Evolutionary conservation across 1,284 basidiomycete species (phyloP).

Genomic region (Rhizopogon parksii): DNA sequence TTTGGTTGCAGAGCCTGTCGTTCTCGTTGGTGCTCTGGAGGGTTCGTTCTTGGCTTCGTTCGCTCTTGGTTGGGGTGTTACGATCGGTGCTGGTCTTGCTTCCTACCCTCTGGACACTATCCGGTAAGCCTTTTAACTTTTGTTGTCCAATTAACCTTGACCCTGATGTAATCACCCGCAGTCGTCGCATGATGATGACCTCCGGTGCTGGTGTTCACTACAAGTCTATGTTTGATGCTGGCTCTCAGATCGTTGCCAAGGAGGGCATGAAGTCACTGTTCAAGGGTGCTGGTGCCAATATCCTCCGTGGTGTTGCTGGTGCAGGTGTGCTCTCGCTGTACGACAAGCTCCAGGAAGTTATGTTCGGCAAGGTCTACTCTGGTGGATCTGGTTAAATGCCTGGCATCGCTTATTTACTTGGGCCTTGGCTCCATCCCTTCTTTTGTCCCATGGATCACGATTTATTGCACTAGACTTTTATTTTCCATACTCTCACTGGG

Average conservation of each 20-base stretch:
- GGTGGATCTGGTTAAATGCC: slow-evolving; percentile 42
- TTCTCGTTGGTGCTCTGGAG: slow-evolving; percentile 82
- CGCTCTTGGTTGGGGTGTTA: slow-evolving; percentile 89
- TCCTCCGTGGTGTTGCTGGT: slow-evolving; percentile 96
- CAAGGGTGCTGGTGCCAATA: slow-evolving; percentile 97
- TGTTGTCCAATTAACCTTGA: neutral
- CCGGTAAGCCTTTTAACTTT: slow-evolving; percentile 44
- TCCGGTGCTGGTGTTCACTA: slow-evolving; percentile 81
- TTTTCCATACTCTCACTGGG: slow-evolving; percentile 24
- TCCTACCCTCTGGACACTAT: slow-evolving; percentile 95
- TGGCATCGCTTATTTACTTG: slow-evolving; percentile 11
- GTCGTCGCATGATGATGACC: slow-evolving; percentile 97
- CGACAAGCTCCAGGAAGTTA: slow-evolving; percentile 85
- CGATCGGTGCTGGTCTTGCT: slow-evolving; percentile 91
- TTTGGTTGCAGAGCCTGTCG: slow-evolving; percentile 69
- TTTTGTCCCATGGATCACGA: slow-evolving; percentile 14
- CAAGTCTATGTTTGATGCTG: slow-evolving; percentile 88
- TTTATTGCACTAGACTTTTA: slow-evolving; percentile 29
- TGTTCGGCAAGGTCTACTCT: slow-evolving; percentile 96
- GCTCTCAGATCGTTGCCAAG: slow-evolving; percentile 79
- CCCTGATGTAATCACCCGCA: slow-evolving; percentile 21
- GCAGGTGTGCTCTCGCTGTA: slow-evolving; percentile 94
- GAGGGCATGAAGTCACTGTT: slow-evolving; percentile 88
- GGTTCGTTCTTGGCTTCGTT: slow-evolving; percentile 91
- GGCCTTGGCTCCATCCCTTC: slow-evolving; percentile 29